phyloP scores from a whole-genome alignment of 306 rosid genomes.

The Vigna reflexopilosa region DNA sequence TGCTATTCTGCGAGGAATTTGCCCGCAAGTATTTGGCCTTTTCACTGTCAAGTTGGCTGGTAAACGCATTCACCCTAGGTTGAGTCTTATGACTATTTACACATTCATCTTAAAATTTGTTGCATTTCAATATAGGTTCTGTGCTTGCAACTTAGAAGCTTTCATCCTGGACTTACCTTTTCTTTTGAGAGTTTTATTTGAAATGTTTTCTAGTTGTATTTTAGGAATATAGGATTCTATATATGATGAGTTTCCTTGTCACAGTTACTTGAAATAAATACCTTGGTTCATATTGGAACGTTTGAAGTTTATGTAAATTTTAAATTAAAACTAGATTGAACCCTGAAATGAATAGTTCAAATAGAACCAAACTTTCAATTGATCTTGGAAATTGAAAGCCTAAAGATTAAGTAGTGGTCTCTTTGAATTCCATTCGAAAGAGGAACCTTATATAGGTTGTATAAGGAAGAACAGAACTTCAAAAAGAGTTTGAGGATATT shows the following conservation, averaged over 20 bases:
- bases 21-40: constrained; percentile 96
- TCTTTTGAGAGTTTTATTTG: constrained; percentile 37
- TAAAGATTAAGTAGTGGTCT: background rate
- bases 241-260: constrained; percentile 23
- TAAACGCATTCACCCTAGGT: constrained; percentile 44
- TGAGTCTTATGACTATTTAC: constrained; percentile 5
- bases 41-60: constrained; percentile 97
- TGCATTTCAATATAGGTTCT: constrained; percentile 17
- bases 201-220: constrained; percentile 35
- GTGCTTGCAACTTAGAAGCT: constrained; percentile 2
- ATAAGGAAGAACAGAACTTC: background rate
- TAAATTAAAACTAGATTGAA: background rate
- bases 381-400: constrained; percentile 20
- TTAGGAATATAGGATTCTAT: constrained; percentile 25
- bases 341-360: background rate
- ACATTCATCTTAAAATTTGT: constrained; percentile 27
- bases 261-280: constrained; percentile 9
- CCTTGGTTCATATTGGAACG: background rate
- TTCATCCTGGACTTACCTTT: background rate
- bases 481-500: background rate
- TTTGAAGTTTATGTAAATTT: constrained; percentile 15
- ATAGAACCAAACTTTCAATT: constrained; percentile 21
- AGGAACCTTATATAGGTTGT: background rate
- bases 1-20: constrained; percentile 87
- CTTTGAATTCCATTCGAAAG: background rate